Base-by-base conservation (phyloP, 2,329 filamentous ascomycete genomes). In the Phialophora chinensis region DNA sequence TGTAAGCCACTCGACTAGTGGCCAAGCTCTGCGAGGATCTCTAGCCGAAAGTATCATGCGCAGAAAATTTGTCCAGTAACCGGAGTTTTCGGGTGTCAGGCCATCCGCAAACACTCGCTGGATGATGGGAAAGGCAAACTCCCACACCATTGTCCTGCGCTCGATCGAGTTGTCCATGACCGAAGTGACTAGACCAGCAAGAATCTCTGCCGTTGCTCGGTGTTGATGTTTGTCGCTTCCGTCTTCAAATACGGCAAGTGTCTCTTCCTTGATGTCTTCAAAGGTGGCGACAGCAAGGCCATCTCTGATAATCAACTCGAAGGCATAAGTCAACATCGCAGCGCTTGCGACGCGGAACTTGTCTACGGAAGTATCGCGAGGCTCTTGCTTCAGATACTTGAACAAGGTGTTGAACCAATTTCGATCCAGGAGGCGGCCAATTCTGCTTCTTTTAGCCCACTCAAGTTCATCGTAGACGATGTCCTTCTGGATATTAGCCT, bases 211-310 rank as follows among this genome's bases (percentile, higher is more conserved):
- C 1, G 95, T 97, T 17, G 95, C 95, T 60, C 95, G 91, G 77
- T 99, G 95, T 77, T 99, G 94, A 77, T 99, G 95, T 79, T 97
- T 97, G 77, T 99, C 95, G 73, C 89, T 95, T 10, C 96, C 95
- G 77, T 99, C 94, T 14, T 90, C 94, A 74, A 92, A 98, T 0
- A 96, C 88, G 1, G 87, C 86, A 66, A 86, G 82, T 4, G 91
- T 87, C 67, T 97, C 84, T 72, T 93, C 89, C 75, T 94, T 90
- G 77, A 99, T 89, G 63, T 99, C 95, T 5, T 94, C 88, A 73
- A 97, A 91, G 0, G 88, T 96, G 27, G 90, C 90, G 14, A 84
- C 82, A 0, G 95, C 93, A 60, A 91, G 81, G 1, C 88, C 92
- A 73, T 91, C 89, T 49, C 81, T 76, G 72, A 96, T 88, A 82